Evolutionary conservation across 2,329 filamentous ascomycete species (phyloP).

Genomic region (Stromatinia cepivora): DNA sequence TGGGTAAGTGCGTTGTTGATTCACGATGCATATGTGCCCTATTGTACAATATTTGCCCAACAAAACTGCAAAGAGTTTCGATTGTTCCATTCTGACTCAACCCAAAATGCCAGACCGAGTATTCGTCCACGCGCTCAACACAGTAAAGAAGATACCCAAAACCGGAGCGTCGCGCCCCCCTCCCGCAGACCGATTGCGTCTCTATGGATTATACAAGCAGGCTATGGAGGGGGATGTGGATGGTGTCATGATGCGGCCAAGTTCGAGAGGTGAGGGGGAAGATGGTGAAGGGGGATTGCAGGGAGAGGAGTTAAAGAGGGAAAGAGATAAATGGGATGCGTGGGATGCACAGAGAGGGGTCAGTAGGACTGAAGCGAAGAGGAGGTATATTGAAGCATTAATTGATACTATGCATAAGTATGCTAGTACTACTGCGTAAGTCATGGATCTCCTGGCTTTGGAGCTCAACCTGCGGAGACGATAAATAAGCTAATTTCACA

Average conservation of each 20-base stretch:
- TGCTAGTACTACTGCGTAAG: constrained; percentile 76
- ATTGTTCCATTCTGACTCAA: constrained; percentile 1
- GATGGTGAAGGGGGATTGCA: constrained; percentile 45
- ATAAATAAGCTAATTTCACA: constrained; percentile 22
- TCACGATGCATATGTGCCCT: constrained; percentile 13
- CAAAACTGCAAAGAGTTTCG: neutral
- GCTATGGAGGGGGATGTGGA: constrained; percentile 98
- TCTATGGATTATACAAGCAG: constrained; percentile 99
- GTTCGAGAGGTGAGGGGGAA: constrained; percentile 56
- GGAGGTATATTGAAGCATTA: constrained; percentile 86
- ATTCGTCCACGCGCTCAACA: constrained; percentile 98
- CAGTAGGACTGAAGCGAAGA: constrained; percentile 88
- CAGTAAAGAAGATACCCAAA: constrained; percentile 94
- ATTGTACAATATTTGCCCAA: constrained; percentile 14
- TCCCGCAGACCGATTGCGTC: constrained; percentile 76
- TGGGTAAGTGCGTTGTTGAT: constrained; percentile 45
- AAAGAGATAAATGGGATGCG: constrained; percentile 80
- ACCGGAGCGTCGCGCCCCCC: constrained; percentile 89
- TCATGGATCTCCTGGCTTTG: constrained; percentile 26
- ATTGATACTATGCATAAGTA: constrained; percentile 98
- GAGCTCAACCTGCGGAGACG: too few species aligned
- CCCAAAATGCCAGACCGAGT: constrained; percentile 71
- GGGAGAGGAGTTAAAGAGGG: constrained; percentile 49
- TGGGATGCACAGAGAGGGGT: constrained; percentile 88
- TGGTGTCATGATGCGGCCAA: constrained; percentile 85